Evolutionary conservation across 2,329 filamentous ascomycete genomes (phyloP), one percentile per base, ranked within the genome.

Genomic region (Calonectria henricotiae): DNA sequence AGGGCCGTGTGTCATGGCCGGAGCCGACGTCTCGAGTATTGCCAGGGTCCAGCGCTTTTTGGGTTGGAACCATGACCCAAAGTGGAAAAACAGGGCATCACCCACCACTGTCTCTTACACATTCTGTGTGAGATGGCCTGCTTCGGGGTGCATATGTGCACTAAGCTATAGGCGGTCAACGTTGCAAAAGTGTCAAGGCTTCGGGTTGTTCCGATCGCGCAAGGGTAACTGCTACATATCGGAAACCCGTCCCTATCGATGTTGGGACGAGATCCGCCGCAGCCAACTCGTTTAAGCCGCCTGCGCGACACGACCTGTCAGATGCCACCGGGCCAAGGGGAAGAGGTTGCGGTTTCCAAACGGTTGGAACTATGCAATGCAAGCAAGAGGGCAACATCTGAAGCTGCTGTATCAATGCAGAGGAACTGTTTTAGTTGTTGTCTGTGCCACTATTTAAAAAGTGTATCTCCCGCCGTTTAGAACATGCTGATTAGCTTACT

Each of bases 21-120:
- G 60, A 68, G 30, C 64, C 62, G 63, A 65, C 41, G 75, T 77
- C 74, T 77, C 75, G 68, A 68, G 68, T 77, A 47, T 35, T 63
- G 64, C 74, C 73, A 58, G 72, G 68, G 73, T 71, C 58, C 68
- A 63, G 65, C 70, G 58, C 67, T 54, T 35, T 55, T 62, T 60
- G 71, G 74, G 58, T 70, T 63, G 70, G 71, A 71, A 68, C 25
- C 17, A 65, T 69, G 72, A 32, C 69, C 71, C 37, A 54, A 74
- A 67, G 11, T 7, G 68, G 74, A 73, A 74, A 68, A 58, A 62
- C 67, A 43, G 27, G 25, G 32, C 55, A 37, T 47, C 61, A 67
- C 62, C 47, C 25, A 30, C 37, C 35, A 27, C 11, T n/a, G 30
- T 54, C 55, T 70, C 65, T 66, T 43, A 73, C 62, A 65, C 67